Evolutionary conservation across 2,329 filamentous ascomycete genomes (phyloP).

Genomic region (Exophiala sp.): DNA sequence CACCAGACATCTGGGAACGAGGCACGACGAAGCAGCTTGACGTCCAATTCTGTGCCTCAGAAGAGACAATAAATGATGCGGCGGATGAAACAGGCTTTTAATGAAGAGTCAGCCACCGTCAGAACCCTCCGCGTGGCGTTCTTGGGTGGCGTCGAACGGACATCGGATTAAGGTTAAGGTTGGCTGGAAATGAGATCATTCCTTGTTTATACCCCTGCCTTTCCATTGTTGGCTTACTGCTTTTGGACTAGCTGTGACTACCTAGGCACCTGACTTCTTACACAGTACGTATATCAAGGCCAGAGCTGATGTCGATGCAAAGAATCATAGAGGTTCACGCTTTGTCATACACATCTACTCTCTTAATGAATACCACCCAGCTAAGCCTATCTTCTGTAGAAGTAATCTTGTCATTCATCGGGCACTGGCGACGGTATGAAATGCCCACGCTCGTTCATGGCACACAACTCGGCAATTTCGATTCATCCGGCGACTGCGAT

Average conservation of each 20-base stretch:
- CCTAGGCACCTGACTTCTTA: too few species aligned
- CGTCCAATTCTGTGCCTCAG: conserved; percentile 18
- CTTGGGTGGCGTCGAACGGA: neutral
- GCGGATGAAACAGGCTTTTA: conserved; percentile 12
- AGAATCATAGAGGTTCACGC: too few species aligned
- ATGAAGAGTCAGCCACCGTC: neutral
- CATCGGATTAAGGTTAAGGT: neutral
- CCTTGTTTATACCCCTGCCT: conserved; percentile 9
- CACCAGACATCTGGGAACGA: conserved; percentile 9
- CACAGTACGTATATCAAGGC: too few species aligned
- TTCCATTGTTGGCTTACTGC: neutral
- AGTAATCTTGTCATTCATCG: too few species aligned
- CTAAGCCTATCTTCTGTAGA: neutral
- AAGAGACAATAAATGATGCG: conserved; percentile 4
- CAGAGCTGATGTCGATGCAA: too few species aligned
- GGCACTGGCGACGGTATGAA: neutral
- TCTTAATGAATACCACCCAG: neutral
- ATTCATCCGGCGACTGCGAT: neutral
- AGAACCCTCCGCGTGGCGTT: conserved; percentile 10
- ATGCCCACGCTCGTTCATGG: neutral
- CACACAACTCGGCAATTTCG: neutral
- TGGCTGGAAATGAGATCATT: conserved; percentile 12
- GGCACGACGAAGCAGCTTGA: conserved; percentile 22
- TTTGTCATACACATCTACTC: neutral
- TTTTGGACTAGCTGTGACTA: conserved; percentile 1